Evolutionary conservation across 2,329 filamentous ascomycete genomes (phyloP).

Genomic region (Coniella vitis): DNA sequence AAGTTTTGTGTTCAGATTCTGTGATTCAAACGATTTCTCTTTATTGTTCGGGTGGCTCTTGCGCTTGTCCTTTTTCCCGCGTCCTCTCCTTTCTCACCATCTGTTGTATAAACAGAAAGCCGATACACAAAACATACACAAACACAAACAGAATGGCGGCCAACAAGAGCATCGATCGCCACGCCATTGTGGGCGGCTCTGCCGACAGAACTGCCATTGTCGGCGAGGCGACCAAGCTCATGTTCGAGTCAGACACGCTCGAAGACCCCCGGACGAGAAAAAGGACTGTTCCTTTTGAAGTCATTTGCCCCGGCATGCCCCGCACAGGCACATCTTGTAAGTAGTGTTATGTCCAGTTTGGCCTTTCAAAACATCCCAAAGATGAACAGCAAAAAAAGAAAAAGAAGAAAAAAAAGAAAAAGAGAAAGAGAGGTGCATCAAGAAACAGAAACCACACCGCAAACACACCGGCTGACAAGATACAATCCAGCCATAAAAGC

Average conservation of each 20-base stretch:
- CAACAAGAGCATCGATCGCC: slow-evolving; percentile 6
- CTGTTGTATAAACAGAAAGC: neutral
- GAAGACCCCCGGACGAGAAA: slow-evolving; percentile 7
- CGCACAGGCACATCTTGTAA: slow-evolving; percentile 9
- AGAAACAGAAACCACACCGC: neutral
- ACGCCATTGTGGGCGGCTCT: slow-evolving; percentile 4
- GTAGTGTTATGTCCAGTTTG: neutral
- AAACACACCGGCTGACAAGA: too few species aligned
- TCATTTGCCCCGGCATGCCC: slow-evolving; percentile 10
- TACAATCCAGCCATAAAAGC: slow-evolving; percentile 12
- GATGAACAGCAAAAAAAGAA: neutral
- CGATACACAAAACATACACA: too few species aligned
- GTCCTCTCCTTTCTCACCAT: neutral
- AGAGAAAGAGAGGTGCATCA: neutral
- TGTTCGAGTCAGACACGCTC: slow-evolving; percentile 10
- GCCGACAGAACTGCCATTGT: slow-evolving; percentile 6
- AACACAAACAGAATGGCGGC: neutral
- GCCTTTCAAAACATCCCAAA: too few species aligned
- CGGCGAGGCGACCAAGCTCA: slow-evolving; percentile 6
- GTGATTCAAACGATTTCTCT: too few species aligned
- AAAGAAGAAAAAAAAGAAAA: neutral
- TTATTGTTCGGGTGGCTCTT: too few species aligned
- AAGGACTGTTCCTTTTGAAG: slow-evolving; percentile 8
- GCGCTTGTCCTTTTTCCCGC: neutral
- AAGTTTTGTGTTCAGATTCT: too few species aligned